phyloP scores from a whole-genome alignment of 1,284 basidiomycete genomes.

The Ceratobasidium sp. region DNA sequence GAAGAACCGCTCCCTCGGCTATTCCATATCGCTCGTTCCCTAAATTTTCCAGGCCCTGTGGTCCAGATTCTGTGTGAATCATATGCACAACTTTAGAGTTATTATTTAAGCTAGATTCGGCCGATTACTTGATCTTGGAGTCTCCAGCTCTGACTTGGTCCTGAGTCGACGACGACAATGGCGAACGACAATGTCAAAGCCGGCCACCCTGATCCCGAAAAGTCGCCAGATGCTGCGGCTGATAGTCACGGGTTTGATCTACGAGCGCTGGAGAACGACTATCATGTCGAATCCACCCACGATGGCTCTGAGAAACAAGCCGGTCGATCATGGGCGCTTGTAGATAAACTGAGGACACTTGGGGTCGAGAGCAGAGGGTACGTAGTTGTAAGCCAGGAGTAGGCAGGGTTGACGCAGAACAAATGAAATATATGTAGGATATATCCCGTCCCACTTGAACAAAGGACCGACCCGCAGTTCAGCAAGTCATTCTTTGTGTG shows the following conservation, averaged over 20 bases:
- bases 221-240: not conserved
- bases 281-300: not conserved
- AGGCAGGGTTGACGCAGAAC: too few relatives aligned
- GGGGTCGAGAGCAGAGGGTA: constrained; percentile 34
- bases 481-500: constrained; percentile 79
- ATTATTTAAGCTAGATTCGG: not conserved
- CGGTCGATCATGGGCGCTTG: not conserved
- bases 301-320: constrained; percentile 6
- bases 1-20: not conserved
- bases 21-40: not conserved
- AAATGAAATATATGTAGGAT: constrained; percentile 60
- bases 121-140: not conserved
- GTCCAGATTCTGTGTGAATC: too few relatives aligned
- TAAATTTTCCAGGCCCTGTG: constrained; percentile 5
- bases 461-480: constrained; percentile 68
- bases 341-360: constrained; percentile 10
- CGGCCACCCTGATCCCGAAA: constrained; percentile 3
- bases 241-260: constrained; percentile 23
- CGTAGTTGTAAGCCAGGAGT: too few relatives aligned
- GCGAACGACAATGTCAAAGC: not conserved
- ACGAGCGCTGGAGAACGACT: constrained; percentile 11
- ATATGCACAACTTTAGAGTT: not conserved
- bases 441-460: constrained; percentile 57
- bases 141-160: not conserved
- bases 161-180: constrained; percentile 17